phyloP scores from a whole-genome alignment of 2,329 filamentous ascomycete species.

The Didymella glomerata region DNA sequence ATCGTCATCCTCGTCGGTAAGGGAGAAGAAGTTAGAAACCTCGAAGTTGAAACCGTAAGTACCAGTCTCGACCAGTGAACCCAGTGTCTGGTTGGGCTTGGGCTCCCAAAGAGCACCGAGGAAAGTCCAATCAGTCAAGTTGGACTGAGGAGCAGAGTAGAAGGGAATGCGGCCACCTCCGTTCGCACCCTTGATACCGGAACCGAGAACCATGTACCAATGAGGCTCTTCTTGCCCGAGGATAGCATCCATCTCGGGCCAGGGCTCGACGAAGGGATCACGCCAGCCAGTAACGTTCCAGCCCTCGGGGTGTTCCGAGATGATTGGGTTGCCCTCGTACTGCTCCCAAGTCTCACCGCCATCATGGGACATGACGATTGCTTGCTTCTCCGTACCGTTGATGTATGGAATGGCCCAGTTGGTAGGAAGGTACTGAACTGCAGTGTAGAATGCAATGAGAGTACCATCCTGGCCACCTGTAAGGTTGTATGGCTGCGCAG shows the following conservation, averaged over 20 bases:
- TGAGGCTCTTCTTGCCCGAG: slow-evolving; percentile 54
- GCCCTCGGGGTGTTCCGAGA: slow-evolving; percentile 52
- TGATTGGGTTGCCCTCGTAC: slow-evolving; percentile 57
- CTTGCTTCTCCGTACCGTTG: slow-evolving; percentile 57
- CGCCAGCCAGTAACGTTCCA: slow-evolving; percentile 56
- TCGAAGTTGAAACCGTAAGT: slow-evolving; percentile 59
- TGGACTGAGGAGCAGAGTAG: slow-evolving; percentile 55
- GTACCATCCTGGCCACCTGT: slow-evolving; percentile 57
- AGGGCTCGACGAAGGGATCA: slow-evolving; percentile 46
- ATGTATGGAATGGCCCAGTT: slow-evolving; percentile 57
- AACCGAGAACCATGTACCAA: slow-evolving; percentile 58
- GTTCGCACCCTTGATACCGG: slow-evolving; percentile 57
- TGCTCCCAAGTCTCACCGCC: slow-evolving; percentile 59
- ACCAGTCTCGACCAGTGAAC: slow-evolving; percentile 55
- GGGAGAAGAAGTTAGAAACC: slow-evolving; percentile 58
- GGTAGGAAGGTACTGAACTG: slow-evolving; percentile 56
- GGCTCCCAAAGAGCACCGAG: slow-evolving; percentile 58
- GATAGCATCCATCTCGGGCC: slow-evolving; percentile 55
- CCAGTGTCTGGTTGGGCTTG: slow-evolving; percentile 53
- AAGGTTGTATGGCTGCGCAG: slow-evolving; percentile 59
- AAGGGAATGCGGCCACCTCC: slow-evolving; percentile 58
- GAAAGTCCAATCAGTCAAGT: slow-evolving; percentile 59
- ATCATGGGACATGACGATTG: slow-evolving; percentile 56
- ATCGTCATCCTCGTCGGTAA: slow-evolving; percentile 54
- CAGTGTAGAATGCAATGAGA: slow-evolving; percentile 59